Conservation (phyloP, 257 asterid species). For the Scutellaria barbata region DNA sequence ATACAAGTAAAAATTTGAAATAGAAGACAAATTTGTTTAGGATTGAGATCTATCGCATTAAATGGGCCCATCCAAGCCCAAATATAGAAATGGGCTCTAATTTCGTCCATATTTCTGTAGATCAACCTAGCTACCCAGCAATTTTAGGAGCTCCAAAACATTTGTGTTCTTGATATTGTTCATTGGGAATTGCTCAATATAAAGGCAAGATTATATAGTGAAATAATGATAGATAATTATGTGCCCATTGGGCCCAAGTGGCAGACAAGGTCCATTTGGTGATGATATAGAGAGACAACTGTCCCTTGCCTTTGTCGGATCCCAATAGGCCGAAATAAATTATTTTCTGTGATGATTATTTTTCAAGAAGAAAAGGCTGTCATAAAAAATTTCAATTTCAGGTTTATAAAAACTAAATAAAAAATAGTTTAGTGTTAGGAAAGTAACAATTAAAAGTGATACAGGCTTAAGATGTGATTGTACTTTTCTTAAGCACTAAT, state of each 20-base stretch:
- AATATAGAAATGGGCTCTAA: no score
- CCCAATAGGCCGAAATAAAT: not conserved
- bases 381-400: not conserved
- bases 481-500: not conserved
- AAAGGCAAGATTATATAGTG: not conserved
- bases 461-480: not conserved
- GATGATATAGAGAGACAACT: no score
- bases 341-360: no score
- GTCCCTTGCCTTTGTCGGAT: not conserved
- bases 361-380: no score
- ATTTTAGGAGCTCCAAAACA: no score
- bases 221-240: not conserved
- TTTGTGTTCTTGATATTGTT: not conserved
- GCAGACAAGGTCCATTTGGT: conserved; percentile 21
- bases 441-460: not conserved
- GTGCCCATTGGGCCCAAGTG: not conserved
- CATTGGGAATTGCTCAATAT: not conserved
- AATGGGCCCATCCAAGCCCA: no score
- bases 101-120: no score
- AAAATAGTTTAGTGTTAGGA: not conserved
- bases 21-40: no score
- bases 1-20: no score
- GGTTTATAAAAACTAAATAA: not conserved
- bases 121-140: no score
- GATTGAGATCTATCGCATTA: no score